Evolutionary conservation across 495 filamentous ascomycete species (phyloP).

Genomic region (Aspergillus diversus): DNA sequence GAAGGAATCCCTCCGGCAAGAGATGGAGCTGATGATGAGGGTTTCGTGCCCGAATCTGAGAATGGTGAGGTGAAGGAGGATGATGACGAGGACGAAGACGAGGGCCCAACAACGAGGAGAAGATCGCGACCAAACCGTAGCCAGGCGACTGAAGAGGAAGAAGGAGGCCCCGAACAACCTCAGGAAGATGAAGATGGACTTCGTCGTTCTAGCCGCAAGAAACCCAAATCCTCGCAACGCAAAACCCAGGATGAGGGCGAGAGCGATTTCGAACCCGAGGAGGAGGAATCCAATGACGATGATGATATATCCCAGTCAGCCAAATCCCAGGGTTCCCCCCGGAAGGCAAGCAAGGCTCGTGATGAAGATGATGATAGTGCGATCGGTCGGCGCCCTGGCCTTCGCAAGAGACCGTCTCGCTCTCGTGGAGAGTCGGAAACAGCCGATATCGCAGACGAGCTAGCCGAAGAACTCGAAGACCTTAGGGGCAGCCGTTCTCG

Average conservation of each 20-base stretch:
- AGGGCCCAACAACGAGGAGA: slow-evolving; percentile 59
- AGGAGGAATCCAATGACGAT: slow-evolving; percentile 63
- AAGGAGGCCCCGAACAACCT: slow-evolving; percentile 43
- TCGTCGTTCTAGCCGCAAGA: slow-evolving; percentile 53
- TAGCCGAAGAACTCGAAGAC: slow-evolving; percentile 77
- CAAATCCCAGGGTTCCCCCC: slow-evolving; percentile 46
- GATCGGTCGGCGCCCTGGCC: slow-evolving; percentile 52
- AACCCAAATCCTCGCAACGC: slow-evolving; percentile 54
- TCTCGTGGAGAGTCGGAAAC: slow-evolving; percentile 57
- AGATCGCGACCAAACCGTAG: slow-evolving; percentile 49
- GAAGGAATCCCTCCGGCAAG: slow-evolving; percentile 32
- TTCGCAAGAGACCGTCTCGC: slow-evolving; percentile 53
- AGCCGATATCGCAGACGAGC: slow-evolving; percentile 65
- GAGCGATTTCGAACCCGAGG: slow-evolving; percentile 85
- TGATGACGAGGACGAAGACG: slow-evolving; percentile 71
- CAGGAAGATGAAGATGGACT: slow-evolving; percentile 44
- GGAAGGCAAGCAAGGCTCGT: slow-evolving; percentile 41
- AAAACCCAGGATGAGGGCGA: slow-evolving; percentile 63
- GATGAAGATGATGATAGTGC: slow-evolving; percentile 55
- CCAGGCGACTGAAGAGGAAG: slow-evolving; percentile 36
- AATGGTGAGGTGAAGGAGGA: slow-evolving; percentile 51
- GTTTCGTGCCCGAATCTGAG: slow-evolving; percentile 56
- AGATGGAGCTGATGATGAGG: slow-evolving; percentile 46
- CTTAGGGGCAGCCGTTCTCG: slow-evolving; percentile 59
- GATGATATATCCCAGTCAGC: slow-evolving; percentile 61